phyloP scores from a whole-genome alignment of 192 early-diverging fungal genomes.

The Umbelopsis sp. region DNA sequence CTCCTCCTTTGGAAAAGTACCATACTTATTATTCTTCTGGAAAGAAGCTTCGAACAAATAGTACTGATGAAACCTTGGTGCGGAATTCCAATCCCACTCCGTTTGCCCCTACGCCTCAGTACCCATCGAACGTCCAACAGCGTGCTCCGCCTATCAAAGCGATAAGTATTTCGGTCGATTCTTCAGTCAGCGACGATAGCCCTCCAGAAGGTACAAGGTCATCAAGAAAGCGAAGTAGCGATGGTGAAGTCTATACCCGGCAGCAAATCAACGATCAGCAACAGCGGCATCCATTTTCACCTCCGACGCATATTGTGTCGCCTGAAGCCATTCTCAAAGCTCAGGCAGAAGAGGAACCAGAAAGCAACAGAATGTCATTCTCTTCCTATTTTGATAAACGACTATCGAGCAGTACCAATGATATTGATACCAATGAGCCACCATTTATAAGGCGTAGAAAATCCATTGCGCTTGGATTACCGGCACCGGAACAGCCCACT shows the following conservation, averaged over 20 bases:
- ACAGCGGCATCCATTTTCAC: background rate
- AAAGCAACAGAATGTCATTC: conserved; percentile 1
- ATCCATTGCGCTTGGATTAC: conserved; percentile 8
- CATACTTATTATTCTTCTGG: background rate
- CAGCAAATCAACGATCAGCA: conserved; percentile 1
- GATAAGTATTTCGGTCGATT: background rate
- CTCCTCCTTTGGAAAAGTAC: conserved; percentile 9
- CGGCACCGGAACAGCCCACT: background rate
- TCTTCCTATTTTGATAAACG: conserved; percentile 14
- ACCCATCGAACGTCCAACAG: background rate
- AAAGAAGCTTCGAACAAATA: conserved; percentile 7
- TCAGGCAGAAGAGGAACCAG: conserved; percentile 32
- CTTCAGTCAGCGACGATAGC: background rate
- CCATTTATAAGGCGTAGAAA: conserved; percentile 8
- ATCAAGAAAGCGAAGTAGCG: conserved; percentile 9
- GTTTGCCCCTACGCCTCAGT: background rate
- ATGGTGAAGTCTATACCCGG: background rate
- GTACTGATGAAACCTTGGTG: background rate
- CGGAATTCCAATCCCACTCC: background rate
- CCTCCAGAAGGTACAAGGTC: background rate
- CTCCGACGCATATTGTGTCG: conserved; percentile 29
- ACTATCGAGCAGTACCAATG: background rate
- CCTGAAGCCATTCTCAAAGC: conserved; percentile 35
- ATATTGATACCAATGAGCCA: background rate
- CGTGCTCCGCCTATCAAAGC: background rate